Evolutionary conservation across 495 filamentous ascomycete species (phyloP), one percentile per base, ranked within the genome.

Genomic region (Acidomyces sp.): DNA sequence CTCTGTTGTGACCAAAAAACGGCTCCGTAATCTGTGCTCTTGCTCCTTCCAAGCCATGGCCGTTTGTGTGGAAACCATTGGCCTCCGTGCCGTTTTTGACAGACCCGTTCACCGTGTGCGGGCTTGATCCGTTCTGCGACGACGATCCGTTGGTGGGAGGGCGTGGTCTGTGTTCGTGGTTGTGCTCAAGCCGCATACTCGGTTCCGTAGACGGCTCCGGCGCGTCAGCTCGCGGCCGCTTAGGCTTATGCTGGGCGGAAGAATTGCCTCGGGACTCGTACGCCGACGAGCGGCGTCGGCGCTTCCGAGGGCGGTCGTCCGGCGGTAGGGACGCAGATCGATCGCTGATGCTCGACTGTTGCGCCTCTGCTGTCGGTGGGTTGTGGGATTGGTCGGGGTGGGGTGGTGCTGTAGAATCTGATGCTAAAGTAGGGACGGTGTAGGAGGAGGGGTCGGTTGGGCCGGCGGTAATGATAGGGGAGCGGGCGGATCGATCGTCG

Each of bases 1-100:
- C 88, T 54, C 85, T 77, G 56, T 87, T 78, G 56, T 99, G 88
- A 16, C 85, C 86, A 48, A 74, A 80, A 54, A 77, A 84, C 35
- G 64, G 63, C 9, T 62, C 42, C 20, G 58, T 41, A 45, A 37
- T 25, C 6, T 26, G 6, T 27, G 31, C 19, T 7, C 6, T 27
- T 27, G 31, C 19, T 7, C 6, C 34, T 15, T 13, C 34, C 15
- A 30, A 26, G 5, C 6, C 23, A 26, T 40, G 37, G 11, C 72
- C 71, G 46, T 76, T 77, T 3, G 61, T 60, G 27, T 66, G 53
- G 18, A 22, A 47, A 11, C 49, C 55, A 36, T 58, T 59, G 29
- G 46, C 48, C 34, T 58, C 52, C n/a, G n/a, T n/a, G 22, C 46
- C 6, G 35, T 55, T 55, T 30, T 58, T 46, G 2, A 61, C 48